Evolutionary conservation across 768 basidiomycete species (phyloP).

Genomic region (Suillus discolor): DNA sequence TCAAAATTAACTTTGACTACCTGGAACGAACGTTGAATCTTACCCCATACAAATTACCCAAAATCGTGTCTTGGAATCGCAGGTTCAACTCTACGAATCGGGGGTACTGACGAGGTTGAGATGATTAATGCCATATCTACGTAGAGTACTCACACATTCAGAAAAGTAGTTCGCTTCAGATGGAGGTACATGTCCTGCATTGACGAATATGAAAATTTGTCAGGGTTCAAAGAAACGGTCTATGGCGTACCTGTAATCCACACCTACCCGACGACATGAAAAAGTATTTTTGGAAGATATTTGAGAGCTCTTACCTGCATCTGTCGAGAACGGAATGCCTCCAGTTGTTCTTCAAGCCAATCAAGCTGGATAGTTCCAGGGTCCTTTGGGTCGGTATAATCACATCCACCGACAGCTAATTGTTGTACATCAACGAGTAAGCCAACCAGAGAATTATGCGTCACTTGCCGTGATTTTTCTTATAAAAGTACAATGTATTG

Average conservation of each 20-base stretch:
- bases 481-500: slow-evolving; percentile 91
- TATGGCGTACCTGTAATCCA: slow-evolving; percentile 44
- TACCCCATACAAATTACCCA: slow-evolving; percentile 85
- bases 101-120: slow-evolving; percentile 44
- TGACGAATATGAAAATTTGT: background rate
- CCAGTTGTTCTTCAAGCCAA: slow-evolving; percentile 87
- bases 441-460: background rate
- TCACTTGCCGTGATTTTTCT: slow-evolving; percentile 75
- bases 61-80: slow-evolving; percentile 82
- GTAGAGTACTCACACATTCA: slow-evolving; percentile 66
- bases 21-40: slow-evolving; percentile 38
- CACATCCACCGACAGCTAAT: slow-evolving; percentile 76
- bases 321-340: slow-evolving; percentile 60
- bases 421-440: slow-evolving; percentile 11
- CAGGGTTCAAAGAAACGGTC: background rate
- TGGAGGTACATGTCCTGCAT: slow-evolving; percentile 82
- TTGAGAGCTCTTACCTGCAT: slow-evolving; percentile 60
- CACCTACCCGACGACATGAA: slow-evolving; percentile 33
- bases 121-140: background rate
- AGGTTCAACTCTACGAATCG: slow-evolving; percentile 74
- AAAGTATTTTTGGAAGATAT: background rate
- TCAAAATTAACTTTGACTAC: slow-evolving; percentile 13
- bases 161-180: slow-evolving; percentile 79
- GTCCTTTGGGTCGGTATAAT: slow-evolving; percentile 61
- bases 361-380: slow-evolving; percentile 87